These are phyloP conservation scores for Kalmusia sp. DNA, from an alignment of 2,329 filamentous ascomycete species.

Conservation along the genomic window DNA sequence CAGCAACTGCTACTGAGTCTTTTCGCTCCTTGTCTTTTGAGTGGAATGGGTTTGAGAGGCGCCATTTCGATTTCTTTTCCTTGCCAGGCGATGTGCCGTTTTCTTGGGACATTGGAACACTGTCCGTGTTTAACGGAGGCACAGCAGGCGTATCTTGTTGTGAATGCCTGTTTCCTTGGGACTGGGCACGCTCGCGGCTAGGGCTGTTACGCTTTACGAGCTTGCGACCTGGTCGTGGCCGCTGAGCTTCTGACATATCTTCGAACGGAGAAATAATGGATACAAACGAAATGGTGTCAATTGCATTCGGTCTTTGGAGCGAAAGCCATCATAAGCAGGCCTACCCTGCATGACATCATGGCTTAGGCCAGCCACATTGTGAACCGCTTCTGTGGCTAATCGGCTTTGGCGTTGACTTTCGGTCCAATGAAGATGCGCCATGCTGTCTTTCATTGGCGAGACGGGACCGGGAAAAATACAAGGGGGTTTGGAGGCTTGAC, in stretches of 20 bases:
- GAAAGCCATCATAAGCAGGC: conserved; percentile 6
- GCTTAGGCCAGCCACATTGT: neutral
- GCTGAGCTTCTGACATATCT: conserved; percentile 2
- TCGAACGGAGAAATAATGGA: neutral
- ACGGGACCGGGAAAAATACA: neutral
- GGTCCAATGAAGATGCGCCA: neutral
- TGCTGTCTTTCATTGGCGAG: neutral
- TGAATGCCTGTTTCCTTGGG: conserved; percentile 1
- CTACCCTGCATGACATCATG: conserved; percentile 3
- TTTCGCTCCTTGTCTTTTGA: conserved; percentile 42
- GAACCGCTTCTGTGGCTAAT: conserved; percentile 4
- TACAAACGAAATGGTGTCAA: neutral
- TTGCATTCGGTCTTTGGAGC: neutral
- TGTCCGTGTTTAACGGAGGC: conserved; percentile 21
- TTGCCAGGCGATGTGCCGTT: conserved; percentile 32
- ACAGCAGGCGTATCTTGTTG: conserved; percentile 11
- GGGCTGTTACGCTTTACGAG: neutral
- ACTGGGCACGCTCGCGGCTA: neutral
- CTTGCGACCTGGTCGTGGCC: neutral
- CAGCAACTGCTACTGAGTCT: conserved; percentile 11
- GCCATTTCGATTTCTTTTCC: conserved; percentile 46
- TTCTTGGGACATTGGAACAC: conserved; percentile 18
- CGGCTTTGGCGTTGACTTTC: neutral
- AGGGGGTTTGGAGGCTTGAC: neutral
- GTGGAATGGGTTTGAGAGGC: conserved; percentile 45